Conservation (phyloP, 306 rosid genomes). For the Cicer cuneatum region DNA sequence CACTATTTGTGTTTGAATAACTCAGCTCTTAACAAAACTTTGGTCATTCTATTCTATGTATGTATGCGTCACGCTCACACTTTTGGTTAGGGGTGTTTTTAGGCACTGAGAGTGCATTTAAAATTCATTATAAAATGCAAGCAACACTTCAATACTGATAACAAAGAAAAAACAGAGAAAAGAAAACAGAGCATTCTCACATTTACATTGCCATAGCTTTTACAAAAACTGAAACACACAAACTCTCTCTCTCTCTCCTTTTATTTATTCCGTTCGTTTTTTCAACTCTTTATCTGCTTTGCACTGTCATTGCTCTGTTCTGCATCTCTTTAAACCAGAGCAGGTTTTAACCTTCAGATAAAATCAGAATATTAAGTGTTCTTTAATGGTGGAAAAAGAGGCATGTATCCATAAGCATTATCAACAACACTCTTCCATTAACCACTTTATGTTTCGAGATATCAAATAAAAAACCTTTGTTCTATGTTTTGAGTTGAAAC, state of each 20-base stretch:
- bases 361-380: too few relatives aligned
- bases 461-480: too few relatives aligned
- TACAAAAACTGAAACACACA: background rate
- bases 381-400: too few relatives aligned
- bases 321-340: background rate
- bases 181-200: conserved; percentile 3
- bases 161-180: conserved; percentile 5
- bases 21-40: too few relatives aligned
- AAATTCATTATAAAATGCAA: conserved; percentile 48
- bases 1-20: too few relatives aligned
- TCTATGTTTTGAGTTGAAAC: too few relatives aligned
- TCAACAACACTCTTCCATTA: too few relatives aligned
- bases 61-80: background rate
- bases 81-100: conserved; percentile 30
- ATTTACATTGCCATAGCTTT: conserved; percentile 33
- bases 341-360: too few relatives aligned
- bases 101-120: conserved; percentile 22
- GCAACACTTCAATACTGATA: background rate
- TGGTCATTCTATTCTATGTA: too few relatives aligned
- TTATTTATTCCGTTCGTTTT: background rate
- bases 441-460: too few relatives aligned
- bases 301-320: background rate
- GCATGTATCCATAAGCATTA: too few relatives aligned
- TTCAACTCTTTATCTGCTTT: background rate
- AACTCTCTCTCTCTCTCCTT: conserved; percentile 13